Evolutionary conservation across 495 filamentous ascomycete species (phyloP).

Genomic region (Lentithecium fluviatile): DNA sequence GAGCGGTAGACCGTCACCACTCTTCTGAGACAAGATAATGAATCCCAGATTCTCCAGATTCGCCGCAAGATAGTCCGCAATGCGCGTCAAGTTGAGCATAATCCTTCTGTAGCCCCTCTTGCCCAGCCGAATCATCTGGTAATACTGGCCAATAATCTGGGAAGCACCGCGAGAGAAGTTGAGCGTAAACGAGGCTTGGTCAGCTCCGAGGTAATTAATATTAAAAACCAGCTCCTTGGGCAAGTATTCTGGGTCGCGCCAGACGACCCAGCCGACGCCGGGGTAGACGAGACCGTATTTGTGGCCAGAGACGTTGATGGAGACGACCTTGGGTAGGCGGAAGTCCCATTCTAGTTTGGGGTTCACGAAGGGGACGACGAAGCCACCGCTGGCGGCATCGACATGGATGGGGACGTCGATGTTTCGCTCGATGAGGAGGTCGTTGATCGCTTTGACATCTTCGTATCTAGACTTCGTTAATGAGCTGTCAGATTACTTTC

Average conservation of each 20-base stretch:
- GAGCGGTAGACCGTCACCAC: constrained; percentile 74
- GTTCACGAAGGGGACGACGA: constrained; percentile 84
- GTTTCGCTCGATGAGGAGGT: constrained; percentile 66
- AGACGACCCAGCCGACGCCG: constrained; percentile 89
- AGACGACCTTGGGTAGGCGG: constrained; percentile 77
- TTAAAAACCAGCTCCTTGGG: constrained; percentile 93
- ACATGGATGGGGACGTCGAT: constrained; percentile 86
- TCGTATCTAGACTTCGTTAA: constrained; percentile 45
- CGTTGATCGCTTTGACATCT: constrained; percentile 85
- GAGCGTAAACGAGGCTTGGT: constrained; percentile 95
- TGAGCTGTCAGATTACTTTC: too few relatives aligned
- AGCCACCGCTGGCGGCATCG: constrained; percentile 85
- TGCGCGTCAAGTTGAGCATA: constrained; percentile 83
- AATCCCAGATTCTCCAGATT: constrained; percentile 72
- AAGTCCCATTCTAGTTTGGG: constrained; percentile 86
- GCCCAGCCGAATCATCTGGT: constrained; percentile 88
- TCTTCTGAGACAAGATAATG: constrained; percentile 75
- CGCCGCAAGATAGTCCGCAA: constrained; percentile 73
- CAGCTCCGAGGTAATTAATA: constrained; percentile 93
- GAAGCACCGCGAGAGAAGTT: constrained; percentile 93
- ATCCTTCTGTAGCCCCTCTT: constrained; percentile 83
- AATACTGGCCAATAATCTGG: constrained; percentile 94
- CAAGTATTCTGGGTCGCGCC: constrained; percentile 78
- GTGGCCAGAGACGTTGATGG: constrained; percentile 90
- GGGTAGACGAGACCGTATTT: constrained; percentile 84